Base-by-base conservation (phyloP, 2,329 filamentous ascomycete species). In the Epichloe sp. region DNA sequence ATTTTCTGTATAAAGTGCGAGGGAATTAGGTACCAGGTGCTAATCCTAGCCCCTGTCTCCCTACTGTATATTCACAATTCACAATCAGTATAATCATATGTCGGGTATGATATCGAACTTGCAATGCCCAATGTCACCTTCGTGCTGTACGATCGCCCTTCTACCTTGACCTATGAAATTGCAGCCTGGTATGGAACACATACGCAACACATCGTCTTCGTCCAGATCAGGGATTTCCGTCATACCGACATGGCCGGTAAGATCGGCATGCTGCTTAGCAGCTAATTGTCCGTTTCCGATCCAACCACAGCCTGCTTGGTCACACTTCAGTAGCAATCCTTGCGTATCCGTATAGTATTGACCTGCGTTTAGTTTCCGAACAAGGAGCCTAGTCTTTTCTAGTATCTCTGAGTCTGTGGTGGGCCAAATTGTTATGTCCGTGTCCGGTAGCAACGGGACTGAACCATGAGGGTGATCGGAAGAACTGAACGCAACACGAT, bases 291-390 rank as follows among this genome's bases (percentile, higher is more conserved):
- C 86, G 51, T 79, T 79, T 0, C 86, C 82, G 17, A 82, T 75
- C 74, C 79, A 80, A 2, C 78, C 75, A 61, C 86, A 91, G 8
- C 72, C 64, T 14, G 64, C 60, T 3, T 75, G 71, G 56, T 89
- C 88, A 65, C 91, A 97, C 60, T 76, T 80, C 53, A 96, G 78
- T 38, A 79, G 74, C 62, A 96, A 88, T 0, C 83, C 83, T 21
- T 85, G 79, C 0, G 88, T 95, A 64, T 96, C 88, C 0, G 90
- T 96, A 60, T 81, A 96, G 64, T 97, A 97, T 63, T 94, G 81
- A 49, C 79, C 75, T 57, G 83, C 76, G 54, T 73, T 69, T 40
- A 97, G 71, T 54, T 84, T 77, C 55, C 68, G 67, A 47, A 85
- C 85, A 35, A 90, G 68, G 50, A 79, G 73, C 54, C 77, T 65